A percentile compares a stretch with the other conserved stretches of the same genome.
phyloP scores from a whole-genome alignment of 2,329 filamentous ascomycete genomes.

The Colletotrichum eremochloae region DNA sequence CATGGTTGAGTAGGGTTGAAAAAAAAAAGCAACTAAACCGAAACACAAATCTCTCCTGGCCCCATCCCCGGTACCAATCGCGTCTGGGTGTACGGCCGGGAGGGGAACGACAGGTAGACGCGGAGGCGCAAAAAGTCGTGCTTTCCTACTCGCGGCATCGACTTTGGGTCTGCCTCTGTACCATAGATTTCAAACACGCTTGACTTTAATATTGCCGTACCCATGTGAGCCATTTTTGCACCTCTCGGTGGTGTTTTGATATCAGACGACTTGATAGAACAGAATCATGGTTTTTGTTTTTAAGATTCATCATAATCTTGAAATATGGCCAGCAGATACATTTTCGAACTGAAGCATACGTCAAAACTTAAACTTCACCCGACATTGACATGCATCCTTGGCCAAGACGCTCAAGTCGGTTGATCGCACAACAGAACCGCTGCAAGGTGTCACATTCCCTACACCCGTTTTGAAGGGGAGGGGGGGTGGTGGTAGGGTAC shows the following conservation, averaged over 20 bases:
- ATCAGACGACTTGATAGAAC: too few species aligned
- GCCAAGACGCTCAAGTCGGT: too few species aligned
- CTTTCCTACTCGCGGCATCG: slow-evolving; percentile 34
- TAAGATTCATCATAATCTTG: too few species aligned
- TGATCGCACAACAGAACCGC: too few species aligned
- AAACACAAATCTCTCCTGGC: slow-evolving; percentile 23
- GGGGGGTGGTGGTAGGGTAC: too few species aligned
- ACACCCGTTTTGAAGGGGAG: not conserved
- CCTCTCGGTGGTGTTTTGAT: not conserved
- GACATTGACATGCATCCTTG: too few species aligned
- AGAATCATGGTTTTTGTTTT: too few species aligned
- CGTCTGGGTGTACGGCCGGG: slow-evolving; percentile 25
- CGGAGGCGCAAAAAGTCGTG: slow-evolving; percentile 40
- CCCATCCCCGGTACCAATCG: slow-evolving; percentile 23
- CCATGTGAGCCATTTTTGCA: not conserved
- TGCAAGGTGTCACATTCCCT: not conserved
- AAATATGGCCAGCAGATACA: too few species aligned
- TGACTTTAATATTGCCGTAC: slow-evolving; percentile 13
- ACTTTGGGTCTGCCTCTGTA: slow-evolving; percentile 42
- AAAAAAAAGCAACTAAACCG: not conserved
- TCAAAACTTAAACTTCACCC: too few species aligned
- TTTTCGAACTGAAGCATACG: too few species aligned
- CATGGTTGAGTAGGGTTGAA: slow-evolving; percentile 40
- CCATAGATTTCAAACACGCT: slow-evolving; percentile 41
- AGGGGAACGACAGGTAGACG: slow-evolving; percentile 29